Base-by-base conservation (phyloP, 2,329 filamentous ascomycete genomes). In the Immersiporthe knoxdaviesiana region DNA sequence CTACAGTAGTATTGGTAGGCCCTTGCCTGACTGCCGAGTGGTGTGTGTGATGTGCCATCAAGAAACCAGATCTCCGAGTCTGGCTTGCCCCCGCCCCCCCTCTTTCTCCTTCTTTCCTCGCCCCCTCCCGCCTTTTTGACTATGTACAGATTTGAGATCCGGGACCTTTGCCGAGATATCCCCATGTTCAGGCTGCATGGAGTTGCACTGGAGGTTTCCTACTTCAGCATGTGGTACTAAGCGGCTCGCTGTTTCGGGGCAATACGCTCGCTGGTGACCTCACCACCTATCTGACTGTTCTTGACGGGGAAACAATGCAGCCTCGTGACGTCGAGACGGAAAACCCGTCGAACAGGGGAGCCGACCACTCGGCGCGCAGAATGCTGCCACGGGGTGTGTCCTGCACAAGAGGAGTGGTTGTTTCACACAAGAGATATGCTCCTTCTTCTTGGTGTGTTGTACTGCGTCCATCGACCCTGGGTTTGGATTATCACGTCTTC, bases 281-380 rank as follows among this genome's bases (percentile, higher is more conserved):
- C 56, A 59, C 56, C 56, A 47, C 44, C n/a, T 16, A 47, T n/a
- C 44, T n/a, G 44, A n/a, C 21, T 47, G 56, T 37, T 37, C 54
- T n/a, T 59, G 32, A n/a, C 8, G 32, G 18, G 7, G 32, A n/a
- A n/a, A 37, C 27, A 30, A 3, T 37, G 32, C 32, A 50, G 39
- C 52, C 39, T 30, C 47, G 60, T 16, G 24, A 21, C 27, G 10
- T 27, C 27, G 60, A 47, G 18, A 44, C 54, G 7, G 18, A 16
- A 21, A 58, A 21, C 16, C 44, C 39, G 18, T 12, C 50, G 8
- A 65, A 21, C 56, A 30, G 16, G n/a, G n/a, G 32, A 56, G 39
- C 35, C 27, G 32, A 21, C 68, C 68, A 70, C 68, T 70, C 52
- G 68, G 68, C 65, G 52, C 44, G 21, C 21, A 35, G 65, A n/a